Base-by-base conservation (phyloP, 163 green algal species). In the Prototheca stagnorum region DNA sequence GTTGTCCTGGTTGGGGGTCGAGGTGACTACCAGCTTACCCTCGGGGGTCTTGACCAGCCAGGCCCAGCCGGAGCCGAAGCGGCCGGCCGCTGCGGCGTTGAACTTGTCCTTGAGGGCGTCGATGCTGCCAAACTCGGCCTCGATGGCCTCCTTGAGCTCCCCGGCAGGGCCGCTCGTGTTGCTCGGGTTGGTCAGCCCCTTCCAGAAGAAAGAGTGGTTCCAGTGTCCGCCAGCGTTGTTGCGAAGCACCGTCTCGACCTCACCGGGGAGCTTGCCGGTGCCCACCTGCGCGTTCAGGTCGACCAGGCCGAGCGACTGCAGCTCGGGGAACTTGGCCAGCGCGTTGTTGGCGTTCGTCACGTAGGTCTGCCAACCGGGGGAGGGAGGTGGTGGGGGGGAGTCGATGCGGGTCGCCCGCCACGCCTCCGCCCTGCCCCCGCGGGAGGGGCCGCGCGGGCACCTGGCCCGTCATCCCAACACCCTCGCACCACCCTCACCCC, bases 1-100 rank as follows among this genome's bases (percentile, higher is more conserved):
- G n/a, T n/a, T n/a, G n/a, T n/a, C n/a, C n/a, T n/a, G n/a, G 48
- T 85, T 85, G 55, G 70, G 67, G 1, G 75, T 84, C 65, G 81
- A 79, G 44, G 48, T 64, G 41, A 85, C 61, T 35, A 63, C 35
- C 19, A 75, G 45, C 51, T 70, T 70, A n/a, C n/a, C n/a, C 34
- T 39, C 44, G 28, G 51, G 50, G 23, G 34, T 26, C n/a, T 46
- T 39, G 4, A 44, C 34, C 27, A 81, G 51, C 72, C 72, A 81
- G 0, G 72, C 68, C 72, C 72, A 81, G 52, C 72, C 72, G 39
- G 41, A 62, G 41, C 72, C 72, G 58, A 86, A 86, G 35, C 74
- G 61, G 6, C 47, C 66, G 9, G 54, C 53, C 31, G 56, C 73
- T 15, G 73, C 71, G 7, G 42, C 41, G 25, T 53, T 62, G 39